Percentiles rank a stretch among this genome's conserved stretches.
These are phyloP conservation scores for Aspergillus terreus DNA, from an alignment of 2,329 filamentous ascomycete genomes.

Conservation along the genomic window DNA sequence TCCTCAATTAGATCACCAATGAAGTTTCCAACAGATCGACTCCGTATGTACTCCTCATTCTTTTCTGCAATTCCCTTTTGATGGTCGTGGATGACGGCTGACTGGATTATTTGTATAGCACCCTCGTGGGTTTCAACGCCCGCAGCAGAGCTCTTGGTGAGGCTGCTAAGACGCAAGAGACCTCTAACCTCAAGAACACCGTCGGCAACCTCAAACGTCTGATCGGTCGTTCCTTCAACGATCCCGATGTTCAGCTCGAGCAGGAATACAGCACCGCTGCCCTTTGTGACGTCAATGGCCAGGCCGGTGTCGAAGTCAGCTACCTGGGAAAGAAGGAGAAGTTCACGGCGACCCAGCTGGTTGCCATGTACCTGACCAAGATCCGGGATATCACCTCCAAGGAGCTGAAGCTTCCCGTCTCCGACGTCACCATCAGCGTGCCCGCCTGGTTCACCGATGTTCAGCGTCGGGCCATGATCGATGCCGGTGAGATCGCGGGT, in stretches of 20 bases:
- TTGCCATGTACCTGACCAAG: conserved; percentile 94
- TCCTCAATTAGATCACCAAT: conserved; percentile 75
- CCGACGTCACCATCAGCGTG: conserved; percentile 89
- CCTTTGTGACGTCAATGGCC: conserved; percentile 85
- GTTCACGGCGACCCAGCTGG: conserved; percentile 90
- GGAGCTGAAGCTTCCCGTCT: conserved; percentile 87
- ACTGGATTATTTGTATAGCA: conserved; percentile 49
- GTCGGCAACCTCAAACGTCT: conserved; percentile 90
- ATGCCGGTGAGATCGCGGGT: conserved; percentile 89
- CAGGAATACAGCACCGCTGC: conserved; percentile 83
- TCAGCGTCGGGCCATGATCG: conserved; percentile 83
- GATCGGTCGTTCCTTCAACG: conserved; percentile 77
- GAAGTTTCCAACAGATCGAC: conserved; percentile 98
- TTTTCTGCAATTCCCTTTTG: conserved; percentile 6
- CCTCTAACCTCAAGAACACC: conserved; percentile 99
- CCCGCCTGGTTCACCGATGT: conserved; percentile 96
- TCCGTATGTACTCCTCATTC: conserved; percentile 65
- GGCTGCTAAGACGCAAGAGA: conserved; percentile 95
- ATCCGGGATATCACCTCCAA: conserved; percentile 81
- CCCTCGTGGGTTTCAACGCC: conserved; percentile 90
- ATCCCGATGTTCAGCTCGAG: conserved; percentile 91
- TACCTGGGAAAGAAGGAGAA: conserved; percentile 93
- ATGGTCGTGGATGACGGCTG: conserved; percentile 5
- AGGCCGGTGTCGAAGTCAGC: conserved; percentile 88
- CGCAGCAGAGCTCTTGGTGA: conserved; percentile 94